Evolutionary conservation across 2,329 filamentous ascomycete genomes (phyloP), one percentile per base, ranked within the genome.

Genomic region (Stagonosporopsis chrysanthemi): DNA sequence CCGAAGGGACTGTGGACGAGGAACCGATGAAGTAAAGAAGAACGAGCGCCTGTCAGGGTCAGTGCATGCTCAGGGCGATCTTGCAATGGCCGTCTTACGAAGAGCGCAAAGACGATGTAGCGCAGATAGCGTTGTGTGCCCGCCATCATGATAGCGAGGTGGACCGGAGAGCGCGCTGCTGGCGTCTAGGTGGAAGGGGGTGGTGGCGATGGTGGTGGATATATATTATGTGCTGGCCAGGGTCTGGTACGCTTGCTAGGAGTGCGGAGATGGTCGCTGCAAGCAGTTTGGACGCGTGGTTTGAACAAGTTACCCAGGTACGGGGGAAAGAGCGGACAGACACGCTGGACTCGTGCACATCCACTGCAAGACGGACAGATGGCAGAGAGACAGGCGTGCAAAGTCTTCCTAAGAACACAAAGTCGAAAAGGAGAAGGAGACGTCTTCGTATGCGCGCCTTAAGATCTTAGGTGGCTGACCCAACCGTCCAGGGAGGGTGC

Each of bases 11-110:
- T 24, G 77, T 76, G 29, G 82, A 86, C 61, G 82, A 89, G 44
- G 82, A 85, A 62, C 91, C 90, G 72, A 96, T 86, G 79, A 94
- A 92, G 80, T 94, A 95, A 75, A 97, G 84, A 61, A 96, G 82
- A 62, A 87, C 82, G 62, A 96, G 78, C 55, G 86, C 80, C 83
- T 86, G 65, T 8, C 19, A 38, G 19, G 36, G 60, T 69, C 48
- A 68, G 44, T 59, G 40, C 7, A 42, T 45, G 54, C 29, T 23
- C 22, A 31, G n/a, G 41, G 36, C 22, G 14, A 29, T 15, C n/a
- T n/a, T n/a, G 15, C 11, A 9, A 36, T 22, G 52, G 43, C 23
- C n/a, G 38, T 17, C 62, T 74, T 85, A 96, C 93, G 73, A 96
- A 89, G 73, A 92, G 84, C 58, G 92, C 90, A 72, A 96, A 87